Conservation (phyloP, 2,329 filamentous ascomycete genomes). For the Nothophoma quercina region DNA sequence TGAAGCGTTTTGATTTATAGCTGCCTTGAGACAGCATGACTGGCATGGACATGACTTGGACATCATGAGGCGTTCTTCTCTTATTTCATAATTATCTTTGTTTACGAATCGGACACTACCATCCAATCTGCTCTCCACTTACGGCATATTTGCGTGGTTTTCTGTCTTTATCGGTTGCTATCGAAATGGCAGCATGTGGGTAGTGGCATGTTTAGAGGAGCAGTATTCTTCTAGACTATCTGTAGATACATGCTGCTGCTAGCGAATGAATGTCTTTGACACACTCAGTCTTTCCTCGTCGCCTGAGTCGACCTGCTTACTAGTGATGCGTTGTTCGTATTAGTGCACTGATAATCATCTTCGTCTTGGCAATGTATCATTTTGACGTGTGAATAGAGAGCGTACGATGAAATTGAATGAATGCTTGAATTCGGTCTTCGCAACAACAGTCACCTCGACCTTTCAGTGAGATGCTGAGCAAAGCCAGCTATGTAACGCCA, state of each 20-base stretch:
- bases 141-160: constrained; percentile 8
- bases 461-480: no score
- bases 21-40: constrained; percentile 12
- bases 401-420: no score
- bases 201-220: constrained; percentile 4
- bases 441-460: no score
- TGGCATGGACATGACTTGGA: constrained; percentile 20
- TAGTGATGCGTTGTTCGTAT: no score
- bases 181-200: neutral
- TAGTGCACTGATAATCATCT: no score
- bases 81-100: constrained; percentile 10
- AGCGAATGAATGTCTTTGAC: neutral
- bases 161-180: constrained; percentile 11
- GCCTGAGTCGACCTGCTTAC: no score
- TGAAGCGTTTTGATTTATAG: constrained; percentile 22
- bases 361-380: no score
- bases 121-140: constrained; percentile 12
- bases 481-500: constrained; percentile 3
- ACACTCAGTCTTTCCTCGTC: neutral
- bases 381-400: no score
- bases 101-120: constrained; percentile 5
- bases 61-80: constrained; percentile 32
- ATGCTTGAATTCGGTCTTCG: no score
- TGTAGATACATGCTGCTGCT: constrained; percentile 14
- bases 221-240: constrained; percentile 3